A percentile compares a stretch with the other conserved stretches of the same genome.
These are phyloP conservation scores for Seiridium unicorne DNA, from an alignment of 2,329 filamentous ascomycete species.

Conservation along the genomic window DNA sequence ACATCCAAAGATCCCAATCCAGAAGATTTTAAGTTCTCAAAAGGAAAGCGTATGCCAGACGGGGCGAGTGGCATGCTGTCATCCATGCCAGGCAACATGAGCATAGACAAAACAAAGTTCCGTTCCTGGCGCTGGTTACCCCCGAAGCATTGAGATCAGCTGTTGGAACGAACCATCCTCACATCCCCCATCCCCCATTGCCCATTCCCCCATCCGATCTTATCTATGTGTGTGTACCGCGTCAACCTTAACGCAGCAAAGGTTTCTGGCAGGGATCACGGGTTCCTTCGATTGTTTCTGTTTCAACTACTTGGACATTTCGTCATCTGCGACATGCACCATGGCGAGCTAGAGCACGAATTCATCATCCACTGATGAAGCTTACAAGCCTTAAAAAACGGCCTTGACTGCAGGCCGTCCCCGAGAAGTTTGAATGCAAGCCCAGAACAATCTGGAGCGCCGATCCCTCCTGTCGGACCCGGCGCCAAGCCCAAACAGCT, in stretches of 20 bases:
- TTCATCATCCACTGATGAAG: neutral
- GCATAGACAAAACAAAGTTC: neutral
- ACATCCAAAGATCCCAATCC: neutral
- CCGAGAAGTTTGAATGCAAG: neutral
- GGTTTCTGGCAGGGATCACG: too few relatives aligned
- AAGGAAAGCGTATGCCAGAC: neutral
- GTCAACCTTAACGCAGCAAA: neutral
- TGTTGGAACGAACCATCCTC: neutral
- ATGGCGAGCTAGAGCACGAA: neutral
- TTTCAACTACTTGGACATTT: neutral
- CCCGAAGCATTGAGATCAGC: neutral
- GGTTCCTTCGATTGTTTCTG: neutral
- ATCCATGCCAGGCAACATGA: neutral
- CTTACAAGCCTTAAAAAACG: neutral
- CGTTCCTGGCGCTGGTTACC: neutral
- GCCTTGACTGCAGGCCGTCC: neutral
- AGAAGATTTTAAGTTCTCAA: neutral
- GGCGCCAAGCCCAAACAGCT: constrained; percentile 1
- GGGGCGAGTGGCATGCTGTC: neutral
- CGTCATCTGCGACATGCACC: neutral
- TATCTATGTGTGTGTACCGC: neutral
- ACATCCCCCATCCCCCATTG: neutral
- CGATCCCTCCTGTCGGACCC: neutral
- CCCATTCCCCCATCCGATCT: neutral
- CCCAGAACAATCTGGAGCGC: neutral